These are phyloP conservation scores for Eucalyptus cloeziana DNA, from an alignment of 345 rosid genomes.

Conservation along the genomic window DNA sequence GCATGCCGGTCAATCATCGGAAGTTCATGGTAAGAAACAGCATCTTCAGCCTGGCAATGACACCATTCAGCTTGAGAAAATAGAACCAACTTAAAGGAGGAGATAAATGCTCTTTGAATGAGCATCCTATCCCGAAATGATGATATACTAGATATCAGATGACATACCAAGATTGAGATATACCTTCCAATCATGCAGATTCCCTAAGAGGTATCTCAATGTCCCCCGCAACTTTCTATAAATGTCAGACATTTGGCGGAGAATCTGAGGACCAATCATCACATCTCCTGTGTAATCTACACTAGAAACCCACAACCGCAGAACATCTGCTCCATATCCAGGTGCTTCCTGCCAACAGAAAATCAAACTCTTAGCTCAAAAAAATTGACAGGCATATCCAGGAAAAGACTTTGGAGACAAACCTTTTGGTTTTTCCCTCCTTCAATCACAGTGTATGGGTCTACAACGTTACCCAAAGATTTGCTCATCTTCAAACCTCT, in stretches of 20 bases:
- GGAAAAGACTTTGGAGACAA: not conserved
- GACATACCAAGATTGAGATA: not conserved
- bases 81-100: not conserved
- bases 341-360: conserved; percentile 68
- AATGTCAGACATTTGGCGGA: conserved; percentile 87
- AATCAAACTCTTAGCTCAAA: not conserved
- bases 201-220: conserved; percentile 77
- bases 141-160: not conserved
- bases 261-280: conserved; percentile 69
- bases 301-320: conserved; percentile 98
- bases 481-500: conserved; percentile 97
- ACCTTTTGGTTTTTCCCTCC: conserved; percentile 85
- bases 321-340: conserved; percentile 89
- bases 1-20: conserved; percentile 90
- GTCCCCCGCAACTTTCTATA: conserved; percentile 93
- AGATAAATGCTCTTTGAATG: not conserved
- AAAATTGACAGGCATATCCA: not conserved
- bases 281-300: conserved; percentile 91
- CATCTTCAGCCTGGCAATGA: conserved; percentile 54
- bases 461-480: conserved; percentile 89
- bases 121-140: not conserved
- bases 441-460: conserved; percentile 69
- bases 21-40: conserved; percentile 62
- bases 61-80: not conserved
- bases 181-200: conserved; percentile 96